Evolutionary conservation across 495 filamentous ascomycete species (phyloP), one percentile per base, ranked within the genome.

Genomic region (Achaetomiella virescens): DNA sequence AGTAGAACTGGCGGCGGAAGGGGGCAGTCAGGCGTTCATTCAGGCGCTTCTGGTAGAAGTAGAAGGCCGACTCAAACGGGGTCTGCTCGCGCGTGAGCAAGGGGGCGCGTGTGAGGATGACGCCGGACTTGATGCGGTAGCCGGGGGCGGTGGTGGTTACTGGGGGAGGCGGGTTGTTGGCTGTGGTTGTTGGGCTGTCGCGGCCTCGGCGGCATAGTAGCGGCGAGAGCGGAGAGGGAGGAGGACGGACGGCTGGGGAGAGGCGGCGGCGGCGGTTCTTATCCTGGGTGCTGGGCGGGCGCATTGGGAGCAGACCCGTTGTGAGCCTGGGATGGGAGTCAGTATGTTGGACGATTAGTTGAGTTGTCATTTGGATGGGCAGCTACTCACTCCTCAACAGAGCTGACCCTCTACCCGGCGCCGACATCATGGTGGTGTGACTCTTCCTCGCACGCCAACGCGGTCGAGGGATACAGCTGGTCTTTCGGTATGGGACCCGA

Each of bases 1-100:
- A 95, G 80, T 95, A 99, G 73, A 97, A 93, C 69, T 88, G 90
- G 49, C 87, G 82, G 17, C 86, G 87, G 75, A 99, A 99, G 2
- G 92, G 91, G 9, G 92, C 78, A 11, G 84, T 82, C 29, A 96
- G 78, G 11, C 93, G 90, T 75, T 99, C 93, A 72, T 99, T 96
- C 50, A 99, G 79, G 12, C 93, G 90, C 57, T 89, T 89, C 74
- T 99, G 93, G 76, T 99, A 99, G 70, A 97, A 89, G 77, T 85
- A 93, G 75, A 81, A 97, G 48, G 91, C 78, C 68, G 89, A 86
- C 72, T 99, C 93, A 71, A 99, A 97, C 12, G 87, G 78, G 31
- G 84, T 85, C 17, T 90, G 85, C 48, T 86, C 77, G 57, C 87
- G 87, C 48, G 95, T 97, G 59, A 99, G 78, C 47, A 90, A 73